Evolutionary conservation across 306 rosid genomes (phyloP).

Genomic region (Medicago lupulina): DNA sequence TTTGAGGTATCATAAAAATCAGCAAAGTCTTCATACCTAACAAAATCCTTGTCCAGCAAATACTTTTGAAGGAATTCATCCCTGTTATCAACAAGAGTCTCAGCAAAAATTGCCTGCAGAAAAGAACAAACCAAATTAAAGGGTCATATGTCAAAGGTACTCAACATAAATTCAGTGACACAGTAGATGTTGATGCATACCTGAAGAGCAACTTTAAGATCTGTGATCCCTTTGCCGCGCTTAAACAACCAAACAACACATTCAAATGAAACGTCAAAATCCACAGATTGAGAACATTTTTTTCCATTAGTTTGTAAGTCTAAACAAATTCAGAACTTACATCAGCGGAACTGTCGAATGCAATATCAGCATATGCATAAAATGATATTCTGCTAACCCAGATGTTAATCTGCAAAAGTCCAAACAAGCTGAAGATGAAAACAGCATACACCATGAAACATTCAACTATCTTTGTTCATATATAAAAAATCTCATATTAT

Average conservation of each 20-base stretch:
- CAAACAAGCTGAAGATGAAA: conserved; percentile 28
- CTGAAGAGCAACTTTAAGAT: conserved; percentile 80
- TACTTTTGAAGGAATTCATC: conserved; percentile 78
- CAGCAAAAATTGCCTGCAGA: conserved; percentile 80
- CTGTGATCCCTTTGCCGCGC: conserved; percentile 94
- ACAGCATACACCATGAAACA: background rate
- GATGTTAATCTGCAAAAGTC: conserved; percentile 67
- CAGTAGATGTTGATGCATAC: conserved; percentile 43
- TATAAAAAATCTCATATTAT: no score
- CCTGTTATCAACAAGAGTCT: conserved; percentile 79
- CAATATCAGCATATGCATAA: conserved; percentile 75
- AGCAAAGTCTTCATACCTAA: conserved; percentile 55
- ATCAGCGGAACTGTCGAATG: conserved; percentile 69
- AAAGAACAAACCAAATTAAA: conserved; percentile 39
- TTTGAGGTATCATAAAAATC: background rate
- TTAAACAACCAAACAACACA: conserved; percentile 48
- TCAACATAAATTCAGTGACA: conserved; percentile 15
- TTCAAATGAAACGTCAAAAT: conserved; percentile 28
- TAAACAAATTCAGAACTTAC: conserved; percentile 57
- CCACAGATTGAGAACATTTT: conserved; percentile 1
- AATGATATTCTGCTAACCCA: conserved; percentile 87
- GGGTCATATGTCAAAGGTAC: conserved; percentile 20
- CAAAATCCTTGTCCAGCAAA: conserved; percentile 55
- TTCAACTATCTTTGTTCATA: background rate
- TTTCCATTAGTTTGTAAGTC: background rate